Conservation (phyloP, 176 grass and related monocot genomes). For the Oryza glaberrima region DNA sequence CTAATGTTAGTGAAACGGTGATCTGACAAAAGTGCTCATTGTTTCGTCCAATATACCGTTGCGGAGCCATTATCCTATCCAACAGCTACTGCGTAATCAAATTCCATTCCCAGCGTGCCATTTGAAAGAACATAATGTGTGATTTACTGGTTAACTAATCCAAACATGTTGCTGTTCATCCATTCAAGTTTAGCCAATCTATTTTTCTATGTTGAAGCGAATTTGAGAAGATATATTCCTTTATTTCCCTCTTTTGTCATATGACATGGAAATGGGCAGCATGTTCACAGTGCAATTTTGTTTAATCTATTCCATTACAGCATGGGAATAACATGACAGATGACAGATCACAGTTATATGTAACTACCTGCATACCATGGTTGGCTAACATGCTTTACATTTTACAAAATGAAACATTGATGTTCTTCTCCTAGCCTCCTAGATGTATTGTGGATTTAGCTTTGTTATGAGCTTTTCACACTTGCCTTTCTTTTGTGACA, state of each 20-base stretch:
- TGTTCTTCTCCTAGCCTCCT: background rate
- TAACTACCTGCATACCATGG: background rate
- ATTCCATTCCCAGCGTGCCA: background rate
- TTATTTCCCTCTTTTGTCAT: background rate
- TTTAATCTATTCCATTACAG: conserved; percentile 7
- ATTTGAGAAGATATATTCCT: background rate
- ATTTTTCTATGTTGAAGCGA: background rate
- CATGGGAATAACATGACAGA: background rate
- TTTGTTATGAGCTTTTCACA: background rate
- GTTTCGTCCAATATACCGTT: background rate
- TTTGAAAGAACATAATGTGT: background rate
- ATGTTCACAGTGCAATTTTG: background rate
- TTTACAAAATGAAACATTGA: conserved; percentile 5
- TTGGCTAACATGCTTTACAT: background rate
- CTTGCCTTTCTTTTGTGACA: conserved; percentile 27
- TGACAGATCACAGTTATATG: background rate
- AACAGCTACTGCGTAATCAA: background rate
- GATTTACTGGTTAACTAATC: background rate
- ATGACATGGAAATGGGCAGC: background rate
- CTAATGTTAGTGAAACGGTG: background rate
- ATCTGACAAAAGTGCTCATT: background rate
- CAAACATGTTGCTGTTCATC: background rate
- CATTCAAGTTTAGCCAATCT: background rate
- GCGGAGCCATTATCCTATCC: background rate
- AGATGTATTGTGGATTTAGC: background rate